Percentiles rank a stretch among this genome's conserved stretches.
phyloP scores from a whole-genome alignment of 352 stramenopile species.

The Phytophthora quininea region DNA sequence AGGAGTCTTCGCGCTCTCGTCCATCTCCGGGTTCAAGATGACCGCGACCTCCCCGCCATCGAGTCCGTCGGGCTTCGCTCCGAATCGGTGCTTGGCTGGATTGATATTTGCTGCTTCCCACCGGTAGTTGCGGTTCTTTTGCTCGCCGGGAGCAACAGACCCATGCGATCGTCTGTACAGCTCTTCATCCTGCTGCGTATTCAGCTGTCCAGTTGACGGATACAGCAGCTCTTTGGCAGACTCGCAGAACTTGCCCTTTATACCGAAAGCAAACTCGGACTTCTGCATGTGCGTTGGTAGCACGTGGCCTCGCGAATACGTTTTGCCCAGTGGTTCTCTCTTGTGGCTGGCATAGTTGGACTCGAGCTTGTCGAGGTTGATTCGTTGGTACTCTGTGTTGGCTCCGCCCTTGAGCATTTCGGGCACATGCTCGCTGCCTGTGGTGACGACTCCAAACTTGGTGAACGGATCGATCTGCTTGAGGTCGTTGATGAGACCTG shows the following conservation, averaged over 20 bases:
- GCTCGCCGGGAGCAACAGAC: conserved; percentile 79
- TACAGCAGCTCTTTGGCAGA: conserved; percentile 89
- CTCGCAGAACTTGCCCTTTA: conserved; percentile 73
- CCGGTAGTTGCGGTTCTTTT: conserved; percentile 86
- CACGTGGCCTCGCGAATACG: conserved; percentile 68
- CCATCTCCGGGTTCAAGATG: conserved; percentile 78
- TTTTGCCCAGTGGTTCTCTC: conserved; percentile 78
- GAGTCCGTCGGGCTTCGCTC: conserved; percentile 38
- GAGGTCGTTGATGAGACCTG: conserved; percentile 80
- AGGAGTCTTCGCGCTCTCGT: conserved; percentile 48
- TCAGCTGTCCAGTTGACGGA: conserved; percentile 49
- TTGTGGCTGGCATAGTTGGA: conserved; percentile 81
- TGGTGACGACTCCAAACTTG: conserved; percentile 76
- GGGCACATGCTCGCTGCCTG: conserved; percentile 65
- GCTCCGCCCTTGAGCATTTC: conserved; percentile 61
- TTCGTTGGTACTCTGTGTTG: conserved; percentile 65
- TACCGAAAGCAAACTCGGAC: conserved; percentile 68
- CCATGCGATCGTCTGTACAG: conserved; percentile 84
- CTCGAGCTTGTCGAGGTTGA: conserved; percentile 74
- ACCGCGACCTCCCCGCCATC: conserved; percentile 54
- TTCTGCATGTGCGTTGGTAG: conserved; percentile 61
- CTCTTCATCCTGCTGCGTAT: conserved; percentile 64
- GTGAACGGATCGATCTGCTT: conserved; percentile 62
- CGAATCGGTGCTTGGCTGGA: conserved; percentile 73
- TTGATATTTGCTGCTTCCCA: conserved; percentile 78